Evolutionary conservation across 345 rosid genomes (phyloP).

Genomic region (Salix dunnii): DNA sequence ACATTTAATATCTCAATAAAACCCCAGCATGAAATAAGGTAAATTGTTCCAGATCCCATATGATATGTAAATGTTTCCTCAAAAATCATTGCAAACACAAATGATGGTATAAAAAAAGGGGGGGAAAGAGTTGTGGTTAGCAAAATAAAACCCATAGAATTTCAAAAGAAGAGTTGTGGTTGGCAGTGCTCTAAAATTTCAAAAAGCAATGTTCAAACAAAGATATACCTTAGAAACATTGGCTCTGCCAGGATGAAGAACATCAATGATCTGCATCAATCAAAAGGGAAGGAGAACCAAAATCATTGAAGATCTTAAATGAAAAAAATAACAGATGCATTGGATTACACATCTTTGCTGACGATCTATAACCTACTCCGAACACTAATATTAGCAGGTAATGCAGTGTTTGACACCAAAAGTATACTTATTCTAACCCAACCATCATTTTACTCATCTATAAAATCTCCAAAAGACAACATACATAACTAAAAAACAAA

Average conservation of each 20-base stretch:
- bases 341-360: not conserved
- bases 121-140: not conserved
- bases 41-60: not conserved
- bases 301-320: not conserved
- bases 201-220: not conserved
- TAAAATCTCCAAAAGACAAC: not conserved
- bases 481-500: not conserved
- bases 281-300: not conserved
- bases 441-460: not conserved
- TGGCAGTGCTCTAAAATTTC: not conserved
- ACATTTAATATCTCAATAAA: not conserved
- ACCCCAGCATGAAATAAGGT: not conserved
- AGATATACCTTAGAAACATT: constrained; percentile 83
- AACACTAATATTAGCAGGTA: not conserved
- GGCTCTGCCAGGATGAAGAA: constrained; percentile 89
- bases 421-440: not conserved
- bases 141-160: not conserved
- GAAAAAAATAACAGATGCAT: not conserved
- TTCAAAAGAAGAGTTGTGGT: not conserved
- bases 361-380: not conserved
- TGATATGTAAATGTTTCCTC: not conserved
- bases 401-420: not conserved
- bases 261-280: constrained; percentile 70
- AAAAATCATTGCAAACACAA: not conserved
- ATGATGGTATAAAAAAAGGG: not conserved